These are phyloP conservation scores for Boletus insuetus DNA, from an alignment of 768 basidiomycete species.

Conservation along the genomic window DNA sequence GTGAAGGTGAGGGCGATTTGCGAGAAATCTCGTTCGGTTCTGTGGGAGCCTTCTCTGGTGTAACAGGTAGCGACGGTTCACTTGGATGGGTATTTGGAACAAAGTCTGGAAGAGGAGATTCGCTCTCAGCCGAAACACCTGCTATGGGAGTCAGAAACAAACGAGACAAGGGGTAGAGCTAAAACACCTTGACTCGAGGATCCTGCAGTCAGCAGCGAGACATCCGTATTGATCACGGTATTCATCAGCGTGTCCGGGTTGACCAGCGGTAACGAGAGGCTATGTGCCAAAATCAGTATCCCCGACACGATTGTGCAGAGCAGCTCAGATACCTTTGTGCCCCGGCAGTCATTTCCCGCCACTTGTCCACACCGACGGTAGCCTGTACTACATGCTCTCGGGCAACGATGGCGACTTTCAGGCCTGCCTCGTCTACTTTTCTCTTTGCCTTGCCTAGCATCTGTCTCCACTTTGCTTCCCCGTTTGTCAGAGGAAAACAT, in stretches of 20 bases:
- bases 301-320: not conserved
- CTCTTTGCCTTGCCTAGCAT: constrained; percentile 50
- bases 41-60: constrained; percentile 9
- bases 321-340: constrained; percentile 44
- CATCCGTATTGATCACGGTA: constrained; percentile 42
- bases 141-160: not conserved
- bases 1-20: constrained; percentile 16
- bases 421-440: constrained; percentile 42
- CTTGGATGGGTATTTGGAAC: constrained; percentile 53
- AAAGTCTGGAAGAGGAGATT: constrained; percentile 45
- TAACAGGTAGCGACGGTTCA: constrained; percentile 43
- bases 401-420: constrained; percentile 51
- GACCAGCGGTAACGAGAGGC: constrained; percentile 43
- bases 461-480: constrained; percentile 49
- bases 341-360: constrained; percentile 51
- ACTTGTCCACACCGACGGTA: constrained; percentile 52
- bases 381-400: constrained; percentile 45
- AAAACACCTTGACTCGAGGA: constrained; percentile 21
- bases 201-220: constrained; percentile 29
- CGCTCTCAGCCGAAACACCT: constrained; percentile 10
- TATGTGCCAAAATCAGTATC: constrained; percentile 19
- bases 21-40: constrained; percentile 10
- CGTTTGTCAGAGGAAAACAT: constrained; percentile 51
- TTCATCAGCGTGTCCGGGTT: constrained; percentile 48
- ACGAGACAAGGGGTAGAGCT: not conserved